These are phyloP conservation scores for Anthoceros angustus DNA, from an alignment of 225 moss, liverwort and hornwort species.

Conservation along the genomic window DNA sequence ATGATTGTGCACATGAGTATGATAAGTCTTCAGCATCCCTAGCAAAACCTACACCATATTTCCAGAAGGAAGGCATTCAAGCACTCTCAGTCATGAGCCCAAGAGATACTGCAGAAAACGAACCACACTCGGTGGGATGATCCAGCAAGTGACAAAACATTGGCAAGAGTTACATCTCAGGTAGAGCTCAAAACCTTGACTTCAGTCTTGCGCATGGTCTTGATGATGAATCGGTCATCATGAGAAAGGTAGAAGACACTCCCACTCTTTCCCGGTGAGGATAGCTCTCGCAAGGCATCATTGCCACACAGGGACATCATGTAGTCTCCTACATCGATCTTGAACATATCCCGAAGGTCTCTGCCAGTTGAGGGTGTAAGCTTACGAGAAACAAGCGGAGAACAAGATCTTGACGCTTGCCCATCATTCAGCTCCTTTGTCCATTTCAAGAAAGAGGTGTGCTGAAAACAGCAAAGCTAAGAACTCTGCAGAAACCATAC, in stretches of 20 bases:
- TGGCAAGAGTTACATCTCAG: not conserved
- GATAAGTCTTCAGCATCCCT: slow-evolving; percentile 76
- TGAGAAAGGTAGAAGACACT: slow-evolving; percentile 98
- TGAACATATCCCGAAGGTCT: slow-evolving; percentile 88
- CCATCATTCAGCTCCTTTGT: not conserved
- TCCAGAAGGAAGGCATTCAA: too few relatives aligned
- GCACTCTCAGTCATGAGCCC: too few relatives aligned
- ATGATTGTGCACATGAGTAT: slow-evolving; percentile 74
- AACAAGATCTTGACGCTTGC: not conserved
- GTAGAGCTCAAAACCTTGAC: slow-evolving; percentile 44
- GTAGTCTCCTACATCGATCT: slow-evolving; percentile 98
- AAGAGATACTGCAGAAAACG: too few relatives aligned
- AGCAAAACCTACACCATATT: slow-evolving; percentile 55
- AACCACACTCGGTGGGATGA: too few relatives aligned
- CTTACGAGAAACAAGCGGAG: not conserved
- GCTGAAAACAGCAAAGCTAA: not conserved
- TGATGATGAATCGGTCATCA: slow-evolving; percentile 97
- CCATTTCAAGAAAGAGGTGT: not conserved
- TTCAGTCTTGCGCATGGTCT: slow-evolving; percentile 99
- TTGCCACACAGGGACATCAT: slow-evolving; percentile 98
- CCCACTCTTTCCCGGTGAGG: slow-evolving; percentile 94
- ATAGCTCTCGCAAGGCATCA: slow-evolving; percentile 93
- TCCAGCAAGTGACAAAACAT: too few relatives aligned
- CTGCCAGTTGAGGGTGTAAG: slow-evolving; percentile 18
- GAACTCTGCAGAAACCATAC: slow-evolving; percentile 16